Conservation (phyloP, 192 early-diverging fungal species). For the Linnemannia schmuckeri region DNA sequence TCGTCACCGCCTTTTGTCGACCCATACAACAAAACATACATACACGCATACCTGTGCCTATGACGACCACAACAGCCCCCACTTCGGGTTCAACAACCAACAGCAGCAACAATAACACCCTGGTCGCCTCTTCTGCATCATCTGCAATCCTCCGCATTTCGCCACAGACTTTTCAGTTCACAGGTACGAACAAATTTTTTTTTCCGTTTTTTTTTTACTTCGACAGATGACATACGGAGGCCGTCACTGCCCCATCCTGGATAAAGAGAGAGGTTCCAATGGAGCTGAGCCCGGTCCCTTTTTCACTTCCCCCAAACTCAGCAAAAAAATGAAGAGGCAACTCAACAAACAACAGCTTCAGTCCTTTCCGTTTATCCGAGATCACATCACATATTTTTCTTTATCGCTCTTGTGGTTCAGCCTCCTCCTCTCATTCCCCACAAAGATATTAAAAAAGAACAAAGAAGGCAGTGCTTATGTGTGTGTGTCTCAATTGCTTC, state of each 20-base stretch:
- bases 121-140: neutral
- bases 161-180: conserved; percentile 50
- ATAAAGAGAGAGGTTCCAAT: neutral
- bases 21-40: neutral
- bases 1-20: neutral
- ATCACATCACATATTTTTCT: neutral
- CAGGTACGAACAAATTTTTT: conserved; percentile 23
- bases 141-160: conserved; percentile 47
- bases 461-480: neutral
- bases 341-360: neutral
- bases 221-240: neutral
- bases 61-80: neutral
- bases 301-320: neutral
- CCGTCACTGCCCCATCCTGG: neutral
- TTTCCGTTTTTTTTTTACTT: neutral
- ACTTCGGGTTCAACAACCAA: neutral
- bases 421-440: neutral
- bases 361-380: neutral
- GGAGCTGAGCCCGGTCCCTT: neutral
- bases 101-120: neutral
- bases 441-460: neutral
- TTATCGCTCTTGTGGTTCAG: neutral
- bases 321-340: neutral
- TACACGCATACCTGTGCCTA: neutral
- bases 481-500: neutral